Percentiles rank a stretch among this genome's conserved stretches.
Conservation (phyloP, 305 asterid genomes). For the Fraxinus velutina region DNA sequence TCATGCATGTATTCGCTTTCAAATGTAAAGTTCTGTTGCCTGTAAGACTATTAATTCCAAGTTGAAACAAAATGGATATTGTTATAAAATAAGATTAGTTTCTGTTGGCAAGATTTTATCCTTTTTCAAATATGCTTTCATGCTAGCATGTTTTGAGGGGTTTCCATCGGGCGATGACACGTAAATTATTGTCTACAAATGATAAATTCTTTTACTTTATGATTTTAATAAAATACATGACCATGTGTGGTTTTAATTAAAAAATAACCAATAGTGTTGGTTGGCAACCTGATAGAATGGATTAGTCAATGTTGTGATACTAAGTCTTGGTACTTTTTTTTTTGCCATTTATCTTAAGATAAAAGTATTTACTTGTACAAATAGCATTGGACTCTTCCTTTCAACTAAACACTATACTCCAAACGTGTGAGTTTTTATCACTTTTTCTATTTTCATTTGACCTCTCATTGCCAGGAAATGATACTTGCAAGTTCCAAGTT, state of each 20-base stretch:
- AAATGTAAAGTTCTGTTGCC: background rate
- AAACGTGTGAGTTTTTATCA: background rate
- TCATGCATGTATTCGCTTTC: background rate
- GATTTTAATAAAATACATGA: background rate
- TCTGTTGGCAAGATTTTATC: background rate
- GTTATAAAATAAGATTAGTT: background rate
- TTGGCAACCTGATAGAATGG: background rate
- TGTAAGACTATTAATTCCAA: background rate
- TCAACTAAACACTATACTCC: slow-evolving; percentile 10
- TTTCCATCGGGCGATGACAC: background rate
- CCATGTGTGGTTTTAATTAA: background rate
- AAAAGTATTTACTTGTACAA: background rate
- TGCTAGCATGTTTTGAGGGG: background rate
- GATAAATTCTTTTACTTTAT: background rate
- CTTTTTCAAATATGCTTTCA: background rate
- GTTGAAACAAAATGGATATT: background rate
- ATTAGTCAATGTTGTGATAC: background rate
- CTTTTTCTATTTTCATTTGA: slow-evolving; percentile 4
- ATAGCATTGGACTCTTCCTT: background rate
- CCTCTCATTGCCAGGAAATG: slow-evolving; percentile 62
- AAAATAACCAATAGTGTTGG: background rate
- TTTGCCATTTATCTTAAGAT: background rate
- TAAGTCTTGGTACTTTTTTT: slow-evolving; percentile 1
- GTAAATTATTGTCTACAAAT: background rate
- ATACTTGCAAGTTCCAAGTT: slow-evolving; percentile 72